Conservation (phyloP, 177 flowering plant species). For the Vitis hybrid region DNA sequence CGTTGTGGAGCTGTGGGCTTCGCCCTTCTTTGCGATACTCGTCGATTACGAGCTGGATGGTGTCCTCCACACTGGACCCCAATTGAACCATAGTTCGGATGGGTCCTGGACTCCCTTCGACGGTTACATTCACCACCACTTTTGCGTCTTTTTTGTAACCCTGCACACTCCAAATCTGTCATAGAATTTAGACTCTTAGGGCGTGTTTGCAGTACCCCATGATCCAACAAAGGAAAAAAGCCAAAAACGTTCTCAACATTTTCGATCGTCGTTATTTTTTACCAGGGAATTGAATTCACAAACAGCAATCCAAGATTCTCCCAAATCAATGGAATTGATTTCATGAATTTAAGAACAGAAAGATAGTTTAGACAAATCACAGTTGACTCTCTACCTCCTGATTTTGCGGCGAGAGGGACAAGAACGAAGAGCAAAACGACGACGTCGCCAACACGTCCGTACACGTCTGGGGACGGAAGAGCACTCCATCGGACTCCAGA, state of each 20-base stretch:
- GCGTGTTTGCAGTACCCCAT: no score
- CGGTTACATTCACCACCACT: conserved; percentile 80
- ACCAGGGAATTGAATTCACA: no score
- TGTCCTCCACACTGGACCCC: conserved; percentile 76
- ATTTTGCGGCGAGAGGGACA: conserved; percentile 12
- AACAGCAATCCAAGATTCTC: no score
- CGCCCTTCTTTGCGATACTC: conserved; percentile 70
- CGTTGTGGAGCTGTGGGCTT: conserved; percentile 48
- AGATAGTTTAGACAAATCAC: neutral
- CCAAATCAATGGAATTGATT: no score
- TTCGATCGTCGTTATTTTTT: no score
- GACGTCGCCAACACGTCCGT: conserved; percentile 40
- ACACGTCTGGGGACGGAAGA: conserved; percentile 47
- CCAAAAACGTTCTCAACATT: neutral
- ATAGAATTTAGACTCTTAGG: no score
- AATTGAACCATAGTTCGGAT: conserved; percentile 66
- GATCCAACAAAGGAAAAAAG: neutral
- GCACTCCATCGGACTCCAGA: conserved; percentile 15
- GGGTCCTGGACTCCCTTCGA: conserved; percentile 91
- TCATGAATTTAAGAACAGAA: no score
- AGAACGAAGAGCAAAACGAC: conserved; percentile 11
- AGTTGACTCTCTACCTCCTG: conserved; percentile 20
- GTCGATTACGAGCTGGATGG: conserved; percentile 54
- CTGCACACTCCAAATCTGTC: conserved; percentile 24
- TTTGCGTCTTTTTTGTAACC: conserved; percentile 60